Evolutionary conservation across 805 yeast genomes (phyloP).

Genomic region (Diddensiella transvaalensis): DNA sequence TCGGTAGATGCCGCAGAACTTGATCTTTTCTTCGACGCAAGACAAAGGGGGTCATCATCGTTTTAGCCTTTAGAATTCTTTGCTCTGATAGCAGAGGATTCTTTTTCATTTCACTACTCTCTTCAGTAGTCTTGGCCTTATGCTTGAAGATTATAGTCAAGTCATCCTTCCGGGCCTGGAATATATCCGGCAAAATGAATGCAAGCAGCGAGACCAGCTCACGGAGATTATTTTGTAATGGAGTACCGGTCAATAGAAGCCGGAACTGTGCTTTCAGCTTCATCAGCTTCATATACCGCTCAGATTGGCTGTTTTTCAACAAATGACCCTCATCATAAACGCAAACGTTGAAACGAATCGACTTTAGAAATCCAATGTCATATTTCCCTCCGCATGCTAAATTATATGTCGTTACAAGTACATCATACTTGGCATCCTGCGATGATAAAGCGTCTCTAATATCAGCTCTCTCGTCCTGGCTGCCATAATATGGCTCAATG

Average conservation of each 20-base stretch:
- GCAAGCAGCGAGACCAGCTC: constrained; percentile 88
- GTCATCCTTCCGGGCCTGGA: constrained; percentile 78
- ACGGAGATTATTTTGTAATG: constrained; percentile 85
- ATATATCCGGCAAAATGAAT: constrained; percentile 81
- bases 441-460: constrained; percentile 64
- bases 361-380: constrained; percentile 75
- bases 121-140: constrained; percentile 63
- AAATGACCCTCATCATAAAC: constrained; percentile 98
- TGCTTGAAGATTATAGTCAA: constrained; percentile 81
- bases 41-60: constrained; percentile 98
- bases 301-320: constrained; percentile 85
- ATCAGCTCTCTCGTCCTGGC: constrained; percentile 78
- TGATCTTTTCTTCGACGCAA: constrained; percentile 88
- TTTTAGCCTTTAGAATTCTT: constrained; percentile 88
- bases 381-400: constrained; percentile 82
- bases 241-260: constrained; percentile 90
- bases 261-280: constrained; percentile 79
- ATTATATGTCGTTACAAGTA: constrained; percentile 89
- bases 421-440: constrained; percentile 63
- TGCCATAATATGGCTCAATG: constrained; percentile 93
- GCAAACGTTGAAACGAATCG: constrained; percentile 75
- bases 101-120: constrained; percentile 31
- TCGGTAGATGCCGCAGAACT: constrained; percentile 85
- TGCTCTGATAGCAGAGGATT: constrained; percentile 81
- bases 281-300: constrained; percentile 85